Percentiles rank a stretch among this genome's conserved stretches.
Conservation (phyloP, 345 rosid species). For the Linum usitatissimum region DNA sequence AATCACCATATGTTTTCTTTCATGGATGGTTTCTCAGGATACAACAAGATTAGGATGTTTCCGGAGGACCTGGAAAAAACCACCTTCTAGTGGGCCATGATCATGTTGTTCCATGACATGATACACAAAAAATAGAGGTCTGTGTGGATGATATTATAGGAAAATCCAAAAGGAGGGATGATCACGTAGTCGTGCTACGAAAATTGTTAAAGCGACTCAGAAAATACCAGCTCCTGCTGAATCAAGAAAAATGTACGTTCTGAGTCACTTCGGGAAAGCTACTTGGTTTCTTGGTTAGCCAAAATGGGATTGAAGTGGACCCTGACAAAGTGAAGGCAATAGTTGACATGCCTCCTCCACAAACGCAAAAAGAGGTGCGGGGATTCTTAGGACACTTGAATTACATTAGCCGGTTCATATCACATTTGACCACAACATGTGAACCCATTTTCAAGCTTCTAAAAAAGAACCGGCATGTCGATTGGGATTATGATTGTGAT, state of each 20-base stretch:
- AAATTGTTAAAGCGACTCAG: neutral
- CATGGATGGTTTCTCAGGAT: no score
- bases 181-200: neutral
- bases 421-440: no score
- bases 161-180: neutral
- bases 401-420: no score
- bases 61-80: neutral
- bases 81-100: neutral
- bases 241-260: conserved; percentile 1
- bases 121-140: conserved; percentile 10
- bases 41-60: neutral
- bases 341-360: neutral
- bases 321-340: no score
- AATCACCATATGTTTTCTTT: no score
- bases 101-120: neutral
- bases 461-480: neutral
- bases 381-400: no score
- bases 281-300: neutral
- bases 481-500: neutral
- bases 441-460: neutral
- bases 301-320: conserved; percentile 7
- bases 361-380: no score
- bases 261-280: conserved; percentile 5
- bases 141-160: conserved; percentile 10
- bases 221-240: neutral